phyloP scores from a whole-genome alignment of 1,284 basidiomycete genomes.

The Acaromyces ingoldii region DNA sequence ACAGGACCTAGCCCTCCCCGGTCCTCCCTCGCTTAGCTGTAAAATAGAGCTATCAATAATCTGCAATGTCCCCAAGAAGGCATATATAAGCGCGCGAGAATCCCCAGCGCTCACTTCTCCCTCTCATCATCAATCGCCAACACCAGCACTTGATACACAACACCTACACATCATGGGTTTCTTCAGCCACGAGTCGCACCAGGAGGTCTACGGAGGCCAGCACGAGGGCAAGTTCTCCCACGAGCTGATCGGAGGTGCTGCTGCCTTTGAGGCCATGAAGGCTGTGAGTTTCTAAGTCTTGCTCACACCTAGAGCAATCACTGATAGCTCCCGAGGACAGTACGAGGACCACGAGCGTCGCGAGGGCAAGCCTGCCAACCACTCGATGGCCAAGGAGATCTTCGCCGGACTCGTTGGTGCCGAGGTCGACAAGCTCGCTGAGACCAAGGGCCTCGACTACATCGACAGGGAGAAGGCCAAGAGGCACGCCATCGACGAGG shows the following conservation, averaged over 20 bases:
- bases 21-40: too few relatives aligned
- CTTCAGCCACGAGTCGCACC: conserved; percentile 4
- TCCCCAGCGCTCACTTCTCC: too few relatives aligned
- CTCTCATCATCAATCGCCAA: too few relatives aligned
- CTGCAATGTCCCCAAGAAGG: too few relatives aligned
- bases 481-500: conserved; percentile 49
- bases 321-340: too few relatives aligned
- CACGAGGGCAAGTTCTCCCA: conserved; percentile 55
- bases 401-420: conserved; percentile 56
- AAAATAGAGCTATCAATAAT: too few relatives aligned
- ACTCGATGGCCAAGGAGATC: conserved; percentile 54
- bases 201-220: conserved; percentile 8
- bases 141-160: too few relatives aligned
- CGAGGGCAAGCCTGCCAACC: conserved; percentile 37
- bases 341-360: conserved; percentile 58
- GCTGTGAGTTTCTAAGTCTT: conserved; percentile 28
- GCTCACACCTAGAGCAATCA: too few relatives aligned
- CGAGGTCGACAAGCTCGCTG: conserved; percentile 45
- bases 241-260: conserved; percentile 61
- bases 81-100: too few relatives aligned
- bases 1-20: too few relatives aligned
- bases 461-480: conserved; percentile 55
- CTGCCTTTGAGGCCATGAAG: conserved; percentile 56
- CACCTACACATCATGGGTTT: too few relatives aligned
- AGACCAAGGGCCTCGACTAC: conserved; percentile 41